Evolutionary conservation across 2,329 filamentous ascomycete species (phyloP).

Genomic region (Coniochaeta hoffmannii): DNA sequence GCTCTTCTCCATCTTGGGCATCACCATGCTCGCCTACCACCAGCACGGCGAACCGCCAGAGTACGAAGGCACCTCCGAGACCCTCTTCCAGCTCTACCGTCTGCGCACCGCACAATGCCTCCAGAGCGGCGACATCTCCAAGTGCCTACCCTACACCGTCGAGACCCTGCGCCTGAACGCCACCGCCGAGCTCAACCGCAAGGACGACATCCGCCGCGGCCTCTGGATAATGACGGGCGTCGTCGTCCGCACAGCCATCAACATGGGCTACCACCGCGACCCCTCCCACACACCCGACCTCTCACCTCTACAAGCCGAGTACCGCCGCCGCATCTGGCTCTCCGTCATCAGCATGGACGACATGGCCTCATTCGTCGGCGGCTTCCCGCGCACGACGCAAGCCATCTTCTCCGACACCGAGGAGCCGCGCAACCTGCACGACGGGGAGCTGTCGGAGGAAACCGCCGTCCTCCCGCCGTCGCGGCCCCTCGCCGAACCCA

Average conservation of each 20-base stretch:
- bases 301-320: slow-evolving; percentile 41
- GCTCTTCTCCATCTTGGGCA: slow-evolving; percentile 45
- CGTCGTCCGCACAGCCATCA: slow-evolving; percentile 43
- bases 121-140: slow-evolving; percentile 41
- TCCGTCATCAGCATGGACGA: slow-evolving; percentile 42
- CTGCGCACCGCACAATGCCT: slow-evolving; percentile 45
- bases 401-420: slow-evolving; percentile 39
- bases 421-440: slow-evolving; percentile 43
- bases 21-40: slow-evolving; percentile 44
- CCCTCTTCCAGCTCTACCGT: slow-evolving; percentile 39
- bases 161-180: slow-evolving; percentile 45
- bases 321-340: slow-evolving; percentile 26
- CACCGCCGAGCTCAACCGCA: slow-evolving; percentile 43
- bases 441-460: slow-evolving; percentile 43
- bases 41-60: slow-evolving; percentile 45
- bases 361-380: slow-evolving; percentile 43
- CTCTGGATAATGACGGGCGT: slow-evolving; percentile 42
- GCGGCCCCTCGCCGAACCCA: slow-evolving; percentile 38
- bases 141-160: slow-evolving; percentile 40
- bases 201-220: slow-evolving; percentile 41
- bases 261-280: slow-evolving; percentile 47
- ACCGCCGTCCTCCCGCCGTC: slow-evolving; percentile 39
- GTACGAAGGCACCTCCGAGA: slow-evolving; percentile 37
- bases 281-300: slow-evolving; percentile 25
- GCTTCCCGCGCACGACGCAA: slow-evolving; percentile 39